phyloP scores from a whole-genome alignment of 139 green algal species.

The Astrephomene gubernaculifera region DNA sequence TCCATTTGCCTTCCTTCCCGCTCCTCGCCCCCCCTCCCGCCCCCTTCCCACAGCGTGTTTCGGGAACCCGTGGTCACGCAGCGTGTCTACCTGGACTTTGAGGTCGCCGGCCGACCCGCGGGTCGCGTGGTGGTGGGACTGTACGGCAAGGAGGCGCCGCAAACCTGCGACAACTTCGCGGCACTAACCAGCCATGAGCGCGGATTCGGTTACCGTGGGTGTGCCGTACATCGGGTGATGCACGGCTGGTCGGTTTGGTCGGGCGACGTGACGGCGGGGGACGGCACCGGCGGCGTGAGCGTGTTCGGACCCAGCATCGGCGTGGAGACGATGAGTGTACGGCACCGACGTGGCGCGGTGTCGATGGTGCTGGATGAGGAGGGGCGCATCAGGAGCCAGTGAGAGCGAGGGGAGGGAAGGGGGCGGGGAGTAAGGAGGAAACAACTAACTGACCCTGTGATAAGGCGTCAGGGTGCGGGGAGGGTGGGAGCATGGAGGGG shows the following conservation, averaged over 20 bases:
- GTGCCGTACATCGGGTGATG: conserved; percentile 31
- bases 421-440: too few relatives aligned
- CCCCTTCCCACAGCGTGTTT: not conserved
- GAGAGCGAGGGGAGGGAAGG: not conserved
- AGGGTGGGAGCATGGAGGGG: not conserved
- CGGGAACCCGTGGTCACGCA: conserved; percentile 25
- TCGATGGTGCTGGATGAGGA: conserved; percentile 48
- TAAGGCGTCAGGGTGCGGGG: too few relatives aligned
- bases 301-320: conserved; percentile 14
- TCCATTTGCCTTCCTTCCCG: not conserved
- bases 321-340: not conserved
- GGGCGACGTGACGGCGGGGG: conserved; percentile 35
- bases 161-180: conserved; percentile 43
- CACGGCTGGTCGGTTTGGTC: conserved; percentile 21
- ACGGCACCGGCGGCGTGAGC: conserved; percentile 43
- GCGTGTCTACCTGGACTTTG: conserved; percentile 39
- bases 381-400: conserved; percentile 26
- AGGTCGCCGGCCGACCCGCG: conserved; percentile 3
- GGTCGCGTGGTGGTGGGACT: conserved; percentile 44
- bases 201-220: conserved; percentile 41
- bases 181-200: conserved; percentile 22
- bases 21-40: not conserved
- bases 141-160: conserved; percentile 28
- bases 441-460: too few relatives aligned
- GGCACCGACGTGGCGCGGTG: conserved; percentile 31